Evolutionary conservation across 768 basidiomycete genomes (phyloP), one percentile per base, ranked within the genome.

Genomic region (Amanita pallidorosea): DNA sequence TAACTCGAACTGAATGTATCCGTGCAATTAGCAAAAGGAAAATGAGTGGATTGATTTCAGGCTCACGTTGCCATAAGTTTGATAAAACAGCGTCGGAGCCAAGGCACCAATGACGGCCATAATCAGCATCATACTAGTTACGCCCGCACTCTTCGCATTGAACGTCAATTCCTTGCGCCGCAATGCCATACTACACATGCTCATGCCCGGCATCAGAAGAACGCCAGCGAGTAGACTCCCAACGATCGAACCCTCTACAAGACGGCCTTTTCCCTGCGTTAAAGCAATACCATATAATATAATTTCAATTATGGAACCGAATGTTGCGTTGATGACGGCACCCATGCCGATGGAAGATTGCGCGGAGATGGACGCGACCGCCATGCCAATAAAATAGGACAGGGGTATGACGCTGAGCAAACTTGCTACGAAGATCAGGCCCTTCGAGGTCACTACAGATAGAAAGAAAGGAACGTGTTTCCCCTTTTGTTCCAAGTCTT

Each of bases 341-440:
- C 96, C 96, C 92, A 98, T 96, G 5, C 96, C 96, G 54, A 99
- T 99, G 1, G 88, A 92, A 0, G 91, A 94, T 61, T 98, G 96
- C 0, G 96, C 96, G n/a, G 88, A 91, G 60, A 99, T 98, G 40
- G 89, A 93, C 2, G 96, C 96, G 54, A 99, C 96, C 7, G 96
- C 96, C 96, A 97, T 97, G 15, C 96, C 96, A 61, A 99, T 98
- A 70, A 99, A 99, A 72, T 99, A 99, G 7, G 89, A 93, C 17
- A 99, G 75, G 0, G 96, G 96, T 56, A 99, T 98, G 60, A 99
- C 91, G 57, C 88, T 90, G 23, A 87, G 78, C 41, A 99, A 72
- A 56, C 85, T 78, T 58, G 94, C 67, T 40, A 90, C 56, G 65
- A 99, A 98, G 59, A 98, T 85, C 58, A 89, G 67, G 3, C 76